Percentiles rank a stretch among this genome's conserved stretches.
phyloP scores from a whole-genome alignment of 2,329 filamentous ascomycete species.

The Botrytis fragariae region DNA sequence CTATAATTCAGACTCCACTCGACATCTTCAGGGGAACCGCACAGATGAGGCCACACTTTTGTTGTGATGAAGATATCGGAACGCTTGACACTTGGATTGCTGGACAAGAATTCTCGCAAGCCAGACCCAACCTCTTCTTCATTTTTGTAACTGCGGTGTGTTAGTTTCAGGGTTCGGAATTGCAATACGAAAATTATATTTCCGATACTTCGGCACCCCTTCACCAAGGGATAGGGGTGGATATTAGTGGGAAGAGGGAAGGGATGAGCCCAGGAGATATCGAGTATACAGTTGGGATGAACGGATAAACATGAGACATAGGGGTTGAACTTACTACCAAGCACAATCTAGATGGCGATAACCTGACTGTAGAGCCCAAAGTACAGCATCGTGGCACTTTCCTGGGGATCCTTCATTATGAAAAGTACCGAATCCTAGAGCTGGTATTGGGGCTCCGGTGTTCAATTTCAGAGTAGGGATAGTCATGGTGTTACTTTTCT shows the following conservation, averaged over 20 bases:
- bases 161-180: slow-evolving; percentile 6
- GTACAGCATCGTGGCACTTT: slow-evolving; percentile 47
- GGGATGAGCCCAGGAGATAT: slow-evolving; percentile 36
- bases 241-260: background rate
- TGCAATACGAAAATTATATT: background rate
- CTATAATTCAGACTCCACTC: slow-evolving; percentile 70
- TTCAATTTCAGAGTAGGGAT: slow-evolving; percentile 33
- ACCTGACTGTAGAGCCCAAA: slow-evolving; percentile 62
- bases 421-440: slow-evolving; percentile 46
- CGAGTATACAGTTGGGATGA: background rate
- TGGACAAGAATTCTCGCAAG: slow-evolving; percentile 66
- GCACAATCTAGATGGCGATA: slow-evolving; percentile 69
- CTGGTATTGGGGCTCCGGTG: slow-evolving; percentile 40
- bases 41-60: slow-evolving; percentile 57
- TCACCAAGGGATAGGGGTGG: background rate
- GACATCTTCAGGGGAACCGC: slow-evolving; percentile 56
- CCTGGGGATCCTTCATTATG: slow-evolving; percentile 36
- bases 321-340: slow-evolving; percentile 50
- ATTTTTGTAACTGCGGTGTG: slow-evolving; percentile 59
- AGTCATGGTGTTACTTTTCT: background rate
- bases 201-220: background rate
- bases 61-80: slow-evolving; percentile 35
- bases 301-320: slow-evolving; percentile 8
- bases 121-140: slow-evolving; percentile 80
- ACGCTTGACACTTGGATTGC: slow-evolving; percentile 57